phyloP scores from a whole-genome alignment of 176 grass and related monocot genomes.

The Eragrostis curvula region DNA sequence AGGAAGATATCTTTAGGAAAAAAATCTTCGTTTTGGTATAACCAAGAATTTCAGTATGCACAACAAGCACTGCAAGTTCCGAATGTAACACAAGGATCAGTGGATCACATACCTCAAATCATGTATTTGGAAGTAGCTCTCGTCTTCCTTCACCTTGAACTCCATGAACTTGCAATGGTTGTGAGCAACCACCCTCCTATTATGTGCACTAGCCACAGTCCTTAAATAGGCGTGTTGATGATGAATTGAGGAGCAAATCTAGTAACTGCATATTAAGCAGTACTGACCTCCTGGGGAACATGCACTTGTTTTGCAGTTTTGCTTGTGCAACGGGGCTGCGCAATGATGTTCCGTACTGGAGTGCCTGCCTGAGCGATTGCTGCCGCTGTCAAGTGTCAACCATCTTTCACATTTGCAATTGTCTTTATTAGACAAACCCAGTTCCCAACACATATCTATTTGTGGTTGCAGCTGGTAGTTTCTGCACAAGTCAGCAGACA shows the following conservation, averaged over 20 bases:
- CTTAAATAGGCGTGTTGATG: not conserved
- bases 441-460: not conserved
- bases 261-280: too few relatives aligned
- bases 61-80: not conserved
- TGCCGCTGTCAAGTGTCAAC: not conserved
- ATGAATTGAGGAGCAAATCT: not conserved
- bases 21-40: not conserved
- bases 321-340: too few relatives aligned
- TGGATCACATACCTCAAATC: slow-evolving; percentile 26
- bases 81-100: not conserved
- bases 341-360: too few relatives aligned
- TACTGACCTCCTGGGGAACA: too few relatives aligned
- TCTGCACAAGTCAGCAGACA: too few relatives aligned
- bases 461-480: not conserved
- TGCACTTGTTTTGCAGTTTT: too few relatives aligned
- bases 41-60: not conserved
- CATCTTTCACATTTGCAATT: not conserved
- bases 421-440: slow-evolving; percentile 7
- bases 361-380: not conserved
- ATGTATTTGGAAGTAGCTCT: not conserved
- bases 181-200: not conserved
- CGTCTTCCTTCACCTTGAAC: not conserved
- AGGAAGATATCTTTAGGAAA: slow-evolving; percentile 1
- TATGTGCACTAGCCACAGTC: not conserved
- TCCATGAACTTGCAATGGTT: not conserved